Base-by-base conservation (phyloP, 2,329 filamentous ascomycete species). In the Fusarium neocosmosporiellum region DNA sequence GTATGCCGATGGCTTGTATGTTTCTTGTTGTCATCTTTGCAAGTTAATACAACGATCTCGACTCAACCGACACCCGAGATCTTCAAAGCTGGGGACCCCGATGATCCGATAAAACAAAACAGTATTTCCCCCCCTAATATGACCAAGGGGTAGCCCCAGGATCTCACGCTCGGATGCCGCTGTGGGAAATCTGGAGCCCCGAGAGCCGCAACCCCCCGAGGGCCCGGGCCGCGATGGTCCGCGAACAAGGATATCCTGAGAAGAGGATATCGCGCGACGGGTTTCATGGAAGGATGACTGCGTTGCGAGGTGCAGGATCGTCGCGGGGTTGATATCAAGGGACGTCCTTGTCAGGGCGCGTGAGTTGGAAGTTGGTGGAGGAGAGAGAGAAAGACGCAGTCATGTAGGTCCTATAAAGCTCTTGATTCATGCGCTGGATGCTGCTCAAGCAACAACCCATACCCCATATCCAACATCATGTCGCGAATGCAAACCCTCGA, bases 401-500 rank as follows among this genome's bases (percentile, higher is more conserved):
- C 5, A 3, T 39, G 16, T 39, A 13, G 10, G 7, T n/a, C 7
- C 7, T 39, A 27, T 29, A 29, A 58, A 20, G 34, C 33, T 13
- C 31, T 29, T 13, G 33, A 10, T 14, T 39, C 22, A 18, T 58
- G 34, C 22, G 24, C 33, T 58, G 10, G 11, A 43, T 14, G 8
- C 39, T 43, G n/a, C n/a, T n/a, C n/a, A n/a, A n/a, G n/a, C n/a
- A n/a, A n/a, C n/a, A n/a, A n/a, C n/a, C n/a, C n/a, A n/a, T n/a
- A n/a, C n/a, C n/a, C n/a, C n/a, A n/a, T n/a, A 60, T 27, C 20
- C 13, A 39, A 14, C 43, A 60, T 6, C 36, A 65, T 50, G 39
- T 41, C 61, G 20, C 37, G 43, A 60, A 60, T 67, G 55, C 65
- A 60, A 54, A 50, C 55, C 3, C 48, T 34, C 22, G 39, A 63